Evolutionary conservation across 2,329 filamentous ascomycete genomes (phyloP), one percentile per base, ranked within the genome.

Genomic region (Xylariaceae sp.): DNA sequence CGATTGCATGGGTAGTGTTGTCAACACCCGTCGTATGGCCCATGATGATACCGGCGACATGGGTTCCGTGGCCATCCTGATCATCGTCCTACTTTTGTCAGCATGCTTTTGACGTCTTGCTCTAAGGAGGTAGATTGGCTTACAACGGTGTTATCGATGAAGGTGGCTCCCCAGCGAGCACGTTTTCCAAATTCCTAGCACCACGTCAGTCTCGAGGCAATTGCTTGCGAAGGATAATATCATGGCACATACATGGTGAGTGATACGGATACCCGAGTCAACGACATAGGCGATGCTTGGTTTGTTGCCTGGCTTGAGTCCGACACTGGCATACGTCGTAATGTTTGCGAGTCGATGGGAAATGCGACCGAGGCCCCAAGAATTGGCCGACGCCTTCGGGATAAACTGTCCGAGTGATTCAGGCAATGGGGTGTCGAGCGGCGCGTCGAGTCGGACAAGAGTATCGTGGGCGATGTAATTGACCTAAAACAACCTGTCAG

Each of bases 41-140:
- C 1, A 67, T 68, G 4, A 68, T 63, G 0, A 62, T 71, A 17
- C 61, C 68, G 3, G 68, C 66, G 3, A 64, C 66, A 53, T 70
- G 68, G 2, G 69, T 71, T 2, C 69, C 69, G 49, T 71, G 69
- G 1, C 69, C 69, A 30, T 62, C 62, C 13, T 69, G 67, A 34
- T 71, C 69, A 8, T 57, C 37, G 37, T 69, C 54, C 68, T 69
- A 39, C 37, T n/a, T 55, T 39, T 55, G 44, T 55, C n/a, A 55
- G 13, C 17, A 4, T 39, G 4, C 23, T 30, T 30, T 5, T 30
- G 23, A 30, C 23, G 4, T 37, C 6, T 49, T 23, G 15, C 34
- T 7, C 30, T 50, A 15, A 13, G 13, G 15, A 7, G 18, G 30
- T 15, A 41, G 23, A 13, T 0, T n/a, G 39, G 53, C 63, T 58